Base-by-base conservation (phyloP, 164 flowering plant genomes). In the Chloranthus sessilifolius region DNA sequence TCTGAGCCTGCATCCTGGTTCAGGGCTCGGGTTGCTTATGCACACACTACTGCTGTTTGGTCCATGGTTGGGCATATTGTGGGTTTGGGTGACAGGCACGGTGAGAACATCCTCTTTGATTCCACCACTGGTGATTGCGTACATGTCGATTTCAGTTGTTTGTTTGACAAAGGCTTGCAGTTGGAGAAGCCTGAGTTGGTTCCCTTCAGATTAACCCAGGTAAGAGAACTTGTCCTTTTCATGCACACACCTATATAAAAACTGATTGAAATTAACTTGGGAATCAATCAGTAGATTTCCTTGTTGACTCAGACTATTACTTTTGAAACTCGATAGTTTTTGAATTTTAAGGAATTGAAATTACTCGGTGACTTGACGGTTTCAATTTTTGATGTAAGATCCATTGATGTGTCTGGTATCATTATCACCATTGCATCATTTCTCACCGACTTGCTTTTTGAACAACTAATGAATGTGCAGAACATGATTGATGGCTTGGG, bases 1-100 rank as follows among this genome's bases (percentile, higher is more conserved):
- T 87, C 99, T 15, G 99, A 94, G 72, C 97, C 99, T 21, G 99
- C 97, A 59, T 89, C 92, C 49, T 94, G 99, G 99, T 94, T 89
- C 63, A 74, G 99, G 63, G 97, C 99, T 53, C 77, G 99, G 24
- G 62, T 80, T 67, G 92, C 99, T 39, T 94, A 82, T 86, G 96
- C 97, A 43, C 99, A 89, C 60, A 94, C 99, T 30, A 76, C 88
- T 41, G 97, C 99, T 29, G 99, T 94, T 49, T 94, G 99, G 99
- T 94, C 96, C 47, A 89, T 94, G 99, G 99, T 94, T 63, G 99
- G 99, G 43, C 97, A 94, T 67, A 94, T 89, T 52, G 99, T 94
- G 57, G 99, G 99, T 51, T 74, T 94, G 51, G 97, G 99, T 38
- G 99, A 94, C 64, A 77, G 99, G 26, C 99, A 94, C 69, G 99